Base-by-base conservation (phyloP, 1,284 basidiomycete genomes). In the Papiliotrema laurentii region DNA sequence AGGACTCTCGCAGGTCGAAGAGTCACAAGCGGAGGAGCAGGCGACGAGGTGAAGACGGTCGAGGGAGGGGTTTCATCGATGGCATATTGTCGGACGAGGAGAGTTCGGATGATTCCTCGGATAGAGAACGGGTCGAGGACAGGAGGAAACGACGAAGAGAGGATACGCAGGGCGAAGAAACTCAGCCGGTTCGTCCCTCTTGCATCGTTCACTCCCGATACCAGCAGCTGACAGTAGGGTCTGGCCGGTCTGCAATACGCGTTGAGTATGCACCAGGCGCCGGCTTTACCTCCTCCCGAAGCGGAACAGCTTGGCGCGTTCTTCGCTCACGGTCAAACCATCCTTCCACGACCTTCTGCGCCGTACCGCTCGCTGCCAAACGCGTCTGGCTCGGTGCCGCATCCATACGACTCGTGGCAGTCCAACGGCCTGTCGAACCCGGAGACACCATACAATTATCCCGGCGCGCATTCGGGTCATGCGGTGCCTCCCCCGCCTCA, bases 21-120 rank as follows among this genome's bases (percentile, higher is more conserved):
- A 5, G 24, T 21, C 13, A 26, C 13, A 47, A 25, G 14, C 14
- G 37, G 25, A 11, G 37, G 21, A 16, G 25, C 19, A 34, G 37
- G 36, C 9, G 14, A 13, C 9, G 16, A 2, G 16, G 26, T 11
- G 28, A 27, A 10, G 34, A 37, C 18, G 33, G 36, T 7, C 38
- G 50, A 25, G 46, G 45, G 26, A 41, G 34, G 25, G 46, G 60
- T 18, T 69, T 71, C 44, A 61, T 69, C 33, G 66, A 64, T 30
- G 61, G 53, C 2, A 55, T 68, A 28, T 34, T 43, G 19, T 51
- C 44, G 27, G 43, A 46, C 5, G 54, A 50, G n/a, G 54, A 56
- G 9, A 47, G 47, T 16, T 43, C 33, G 25, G 39, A 26, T 35
- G 46, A 44, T 16, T 24, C 40, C 4, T 18, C 39, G 28, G 48